phyloP scores from a whole-genome alignment of 129 eudicot genomes.

The Lactuca sativa region DNA sequence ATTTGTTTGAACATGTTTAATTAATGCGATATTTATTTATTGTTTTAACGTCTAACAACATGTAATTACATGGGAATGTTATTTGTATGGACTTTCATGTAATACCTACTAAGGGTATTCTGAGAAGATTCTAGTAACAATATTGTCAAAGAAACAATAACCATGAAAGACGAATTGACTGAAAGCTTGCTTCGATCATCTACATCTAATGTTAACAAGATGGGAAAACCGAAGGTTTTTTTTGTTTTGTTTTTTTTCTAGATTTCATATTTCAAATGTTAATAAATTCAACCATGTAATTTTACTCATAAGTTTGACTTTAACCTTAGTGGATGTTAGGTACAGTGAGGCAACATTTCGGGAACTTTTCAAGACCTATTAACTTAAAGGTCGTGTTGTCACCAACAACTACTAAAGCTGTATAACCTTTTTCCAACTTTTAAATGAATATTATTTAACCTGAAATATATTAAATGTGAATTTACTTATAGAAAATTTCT shows the following conservation, averaged over 20 bases:
- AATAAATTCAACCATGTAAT: background rate
- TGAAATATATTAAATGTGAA: background rate
- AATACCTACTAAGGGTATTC: constrained; percentile 69
- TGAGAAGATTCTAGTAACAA: constrained; percentile 35
- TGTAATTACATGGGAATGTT: constrained; percentile 61
- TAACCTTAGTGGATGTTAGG: constrained; percentile 4
- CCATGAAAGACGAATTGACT: constrained; percentile 17
- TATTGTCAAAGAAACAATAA: background rate
- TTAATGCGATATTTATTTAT: too few relatives aligned
- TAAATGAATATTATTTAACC: background rate
- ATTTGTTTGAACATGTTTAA: background rate
- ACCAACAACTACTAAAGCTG: constrained; percentile 74
- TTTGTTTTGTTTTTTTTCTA: background rate
- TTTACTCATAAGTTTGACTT: background rate
- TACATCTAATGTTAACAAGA: background rate
- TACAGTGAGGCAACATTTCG: constrained; percentile 26
- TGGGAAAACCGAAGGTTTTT: constrained; percentile 15
- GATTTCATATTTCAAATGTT: background rate
- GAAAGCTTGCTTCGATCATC: constrained; percentile 45
- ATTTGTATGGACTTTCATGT: constrained; percentile 77
- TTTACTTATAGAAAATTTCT: background rate
- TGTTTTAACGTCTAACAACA: too few relatives aligned
- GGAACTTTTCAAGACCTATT: constrained; percentile 24
- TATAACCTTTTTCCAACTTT: constrained; percentile 16
- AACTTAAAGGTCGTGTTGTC: constrained; percentile 57